These are phyloP conservation scores for Castanea crenata DNA, from an alignment of 306 rosid genomes.

Conservation along the genomic window DNA sequence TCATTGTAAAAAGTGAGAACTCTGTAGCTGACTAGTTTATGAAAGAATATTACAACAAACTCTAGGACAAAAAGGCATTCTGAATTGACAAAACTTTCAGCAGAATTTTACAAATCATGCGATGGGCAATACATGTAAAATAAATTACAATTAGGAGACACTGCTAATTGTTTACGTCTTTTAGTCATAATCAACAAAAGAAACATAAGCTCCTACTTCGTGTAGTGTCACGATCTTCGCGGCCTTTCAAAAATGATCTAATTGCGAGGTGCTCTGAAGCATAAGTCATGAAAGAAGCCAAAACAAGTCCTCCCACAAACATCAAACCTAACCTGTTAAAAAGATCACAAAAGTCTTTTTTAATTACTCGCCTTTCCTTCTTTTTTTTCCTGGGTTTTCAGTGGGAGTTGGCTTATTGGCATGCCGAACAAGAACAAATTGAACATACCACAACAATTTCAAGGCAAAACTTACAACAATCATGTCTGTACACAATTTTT, in stretches of 20 bases:
- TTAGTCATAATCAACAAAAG: conserved; percentile 41
- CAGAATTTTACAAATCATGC: conserved; percentile 26
- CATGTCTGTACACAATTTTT: background rate
- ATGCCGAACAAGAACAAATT: background rate
- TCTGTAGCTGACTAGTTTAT: background rate
- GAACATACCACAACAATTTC: background rate
- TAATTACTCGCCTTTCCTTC: background rate
- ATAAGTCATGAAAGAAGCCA: conserved; percentile 94
- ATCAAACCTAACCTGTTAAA: conserved; percentile 82
- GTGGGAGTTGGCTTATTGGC: background rate
- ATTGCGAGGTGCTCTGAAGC: conserved; percentile 90
- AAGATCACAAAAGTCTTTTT: background rate
- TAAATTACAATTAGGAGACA: conserved; percentile 12
- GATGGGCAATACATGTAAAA: background rate
- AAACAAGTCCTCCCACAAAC: conserved; percentile 77
- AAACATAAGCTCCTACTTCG: conserved; percentile 53
- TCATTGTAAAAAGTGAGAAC: background rate
- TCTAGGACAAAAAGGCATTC: conserved; percentile 3
- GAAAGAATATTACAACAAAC: conserved; percentile 42
- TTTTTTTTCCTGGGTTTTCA: background rate
- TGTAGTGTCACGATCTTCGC: conserved; percentile 57
- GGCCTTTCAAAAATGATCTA: conserved; percentile 74
- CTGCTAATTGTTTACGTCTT: conserved; percentile 26
- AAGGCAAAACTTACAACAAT: background rate
- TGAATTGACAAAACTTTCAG: conserved; percentile 30